Conservation (phyloP, 208 protist genomes). For the Leishmania amazonensis region DNA sequence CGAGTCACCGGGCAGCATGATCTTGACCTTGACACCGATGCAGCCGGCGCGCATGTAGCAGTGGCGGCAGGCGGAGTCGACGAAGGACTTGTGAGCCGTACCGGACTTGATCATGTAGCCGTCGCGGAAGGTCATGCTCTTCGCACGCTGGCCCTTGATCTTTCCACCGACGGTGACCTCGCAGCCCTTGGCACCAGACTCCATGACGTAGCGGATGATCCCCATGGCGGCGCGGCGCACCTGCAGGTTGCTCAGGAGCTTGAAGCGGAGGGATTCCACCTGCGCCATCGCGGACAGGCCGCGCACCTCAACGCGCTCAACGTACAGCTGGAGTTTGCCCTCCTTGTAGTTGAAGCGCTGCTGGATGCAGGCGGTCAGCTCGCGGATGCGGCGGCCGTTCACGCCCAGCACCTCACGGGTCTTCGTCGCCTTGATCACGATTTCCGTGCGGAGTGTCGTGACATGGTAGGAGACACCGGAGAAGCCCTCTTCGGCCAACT, state of each 20-base stretch:
- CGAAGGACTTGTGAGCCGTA: slow-evolving; percentile 92
- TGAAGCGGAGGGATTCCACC: slow-evolving; percentile 98
- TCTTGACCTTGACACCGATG: slow-evolving; percentile 98
- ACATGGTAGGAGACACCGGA: slow-evolving; percentile 97
- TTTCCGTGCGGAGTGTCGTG: slow-evolving; percentile 97
- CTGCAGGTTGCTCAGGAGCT: slow-evolving; percentile 98
- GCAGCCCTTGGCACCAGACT: slow-evolving; percentile 97
- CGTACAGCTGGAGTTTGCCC: slow-evolving; percentile 96
- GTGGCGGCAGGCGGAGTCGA: slow-evolving; percentile 97
- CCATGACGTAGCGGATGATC: slow-evolving; percentile 99
- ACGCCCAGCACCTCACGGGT: slow-evolving; percentile 97
- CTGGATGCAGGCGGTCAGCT: slow-evolving; percentile 98
- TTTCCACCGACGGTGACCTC: slow-evolving; percentile 99
- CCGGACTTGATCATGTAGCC: slow-evolving; percentile 99
- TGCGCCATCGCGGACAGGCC: slow-evolving; percentile 99
- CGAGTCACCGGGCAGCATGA: slow-evolving; percentile 98
- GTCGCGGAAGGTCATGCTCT: slow-evolving; percentile 99
- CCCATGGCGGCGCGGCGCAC: slow-evolving; percentile 98
- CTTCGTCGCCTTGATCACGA: slow-evolving; percentile 98
- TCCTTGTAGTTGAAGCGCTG: slow-evolving; percentile 99
- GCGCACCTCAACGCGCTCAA: slow-evolving; percentile 96
- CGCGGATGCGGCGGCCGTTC: slow-evolving; percentile 97
- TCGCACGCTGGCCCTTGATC: slow-evolving; percentile 98
- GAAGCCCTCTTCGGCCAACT: slow-evolving; percentile 97
- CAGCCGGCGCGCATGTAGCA: slow-evolving; percentile 98